Base-by-base conservation (phyloP, 1,139 yeast species). In the Diutina scorzettiae region DNA sequence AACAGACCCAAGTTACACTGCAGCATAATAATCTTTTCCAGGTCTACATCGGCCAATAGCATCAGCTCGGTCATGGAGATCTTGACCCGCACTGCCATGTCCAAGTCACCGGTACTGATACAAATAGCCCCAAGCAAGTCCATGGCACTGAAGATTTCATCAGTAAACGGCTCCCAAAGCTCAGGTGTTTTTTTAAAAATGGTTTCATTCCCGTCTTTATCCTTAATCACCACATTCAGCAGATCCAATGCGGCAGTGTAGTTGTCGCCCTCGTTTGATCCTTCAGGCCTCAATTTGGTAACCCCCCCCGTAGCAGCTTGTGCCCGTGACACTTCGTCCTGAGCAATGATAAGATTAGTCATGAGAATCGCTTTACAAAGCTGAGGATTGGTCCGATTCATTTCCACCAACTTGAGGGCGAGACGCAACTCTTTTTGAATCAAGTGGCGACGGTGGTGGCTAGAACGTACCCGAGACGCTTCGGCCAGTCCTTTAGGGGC, bases 1-100 rank as follows among this genome's bases (percentile, higher is more conserved):
- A 84, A 64, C 2, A 91, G 76, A 1, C 87, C 94, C 37, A 81
- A 62, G 54, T 83, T 82, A 46, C 84, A 81, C 52, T 78, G 81
- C 1, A 82, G 73, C 52, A 80, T 62, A 34, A 83, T 58, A 34
- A 80, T 63, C 49, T 79, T 82, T 29, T 79, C 78, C 0, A 82
- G 75, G 20, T 78, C 78, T 50, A 75, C 74, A 39, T 81, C 84
- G 0, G 89, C 83, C 49, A 74, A 61, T 12, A 79, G 63, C 93
- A 82, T 83, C 70, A 84, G 73, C 52, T 78, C 78, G 8, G 83
- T 78, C 47, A 85, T 76, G 20, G 81, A 71, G 46, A 78, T 66
- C 51, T 80, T 81, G 37, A 82, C 70, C 44, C 74, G 66, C 19
- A 79, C 62, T 0, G 93, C 89, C 45, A 73, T 63, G 19, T 73